Evolutionary conservation across 768 basidiomycete species (phyloP), one percentile per base, ranked within the genome.

Genomic region (Leccinellum rugosiceps): DNA sequence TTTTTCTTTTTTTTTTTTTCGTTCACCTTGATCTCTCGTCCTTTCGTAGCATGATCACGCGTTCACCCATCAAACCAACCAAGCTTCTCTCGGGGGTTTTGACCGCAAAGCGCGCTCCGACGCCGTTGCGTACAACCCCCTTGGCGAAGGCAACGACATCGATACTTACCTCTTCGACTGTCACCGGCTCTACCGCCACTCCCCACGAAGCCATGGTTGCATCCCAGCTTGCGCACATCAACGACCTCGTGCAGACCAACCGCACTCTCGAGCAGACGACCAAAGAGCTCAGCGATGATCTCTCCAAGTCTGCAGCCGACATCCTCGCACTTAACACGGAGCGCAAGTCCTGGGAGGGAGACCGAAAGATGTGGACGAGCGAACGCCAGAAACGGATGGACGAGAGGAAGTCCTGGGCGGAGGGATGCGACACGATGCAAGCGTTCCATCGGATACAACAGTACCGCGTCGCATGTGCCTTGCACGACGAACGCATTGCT

Each of bases 201-300:
- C 78, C 71, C 34, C 69, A 70, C 41, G 76, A 76, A 30, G 78
- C 83, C 25, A 76, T 88, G 64, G 82, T 83, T 59, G 76, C 83
- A 23, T 79, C 84, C 4, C 82, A 86, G 67, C 84, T 84, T 58
- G 72, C 78, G 3, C 88, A 90, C 67, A 88, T 92, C 50, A 80
- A 86, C 50, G 87, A 91, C 44, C 81, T 92, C 52, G 86, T 89
- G 3, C 81, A 86, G 60, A 78, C 83, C 59, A 87, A 82, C 64
- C 83, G 83, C 25, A 81, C 80, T 0, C 78, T 88, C 52, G 86
- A 88, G 56, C 80, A 84, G 58, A 79, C 79, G 4, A 78, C 79
- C 69, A 80, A 80, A 62, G 82, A 79, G 45, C 78, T 89, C 34
- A 66, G 72, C 17, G 79, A 80, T 23, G 80, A 84, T 43, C 63